phyloP scores from a whole-genome alignment of 352 stramenopile species.

The Saprolegnia diclina region DNA sequence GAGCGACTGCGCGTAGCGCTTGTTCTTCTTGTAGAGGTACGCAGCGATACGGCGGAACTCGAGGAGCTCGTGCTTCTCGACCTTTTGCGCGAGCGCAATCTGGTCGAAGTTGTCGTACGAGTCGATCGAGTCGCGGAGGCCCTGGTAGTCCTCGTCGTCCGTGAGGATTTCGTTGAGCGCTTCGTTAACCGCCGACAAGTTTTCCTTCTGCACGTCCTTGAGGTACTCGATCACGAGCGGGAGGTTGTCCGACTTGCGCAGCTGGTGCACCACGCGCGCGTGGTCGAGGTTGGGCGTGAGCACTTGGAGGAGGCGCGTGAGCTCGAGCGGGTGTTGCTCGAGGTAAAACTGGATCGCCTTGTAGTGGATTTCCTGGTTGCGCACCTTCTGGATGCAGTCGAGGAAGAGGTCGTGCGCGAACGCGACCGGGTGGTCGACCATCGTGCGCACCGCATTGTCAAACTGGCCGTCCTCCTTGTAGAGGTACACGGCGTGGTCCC shows the following conservation, averaged over 20 bases:
- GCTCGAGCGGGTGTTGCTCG: conserved; percentile 94
- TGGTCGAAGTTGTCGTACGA: conserved; percentile 99
- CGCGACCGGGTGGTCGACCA: conserved; percentile 97
- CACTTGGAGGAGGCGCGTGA: conserved; percentile 96
- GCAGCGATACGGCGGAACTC: conserved; percentile 99
- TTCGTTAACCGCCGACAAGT: conserved; percentile 98
- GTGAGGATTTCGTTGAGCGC: conserved; percentile 95
- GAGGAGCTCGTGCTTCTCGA: conserved; percentile 98
- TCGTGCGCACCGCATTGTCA: conserved; percentile 98
- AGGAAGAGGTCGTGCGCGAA: conserved; percentile 99
- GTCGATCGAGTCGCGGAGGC: conserved; percentile 96
- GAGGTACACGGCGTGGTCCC: conserved; percentile 97
- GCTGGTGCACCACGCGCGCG: conserved; percentile 96
- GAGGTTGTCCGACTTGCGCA: conserved; percentile 96
- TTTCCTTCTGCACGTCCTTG: conserved; percentile 98
- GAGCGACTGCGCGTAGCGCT: conserved; percentile 97
- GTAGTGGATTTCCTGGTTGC: conserved; percentile 99
- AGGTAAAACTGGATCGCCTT: conserved; percentile 99
- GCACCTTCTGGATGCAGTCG: conserved; percentile 98
- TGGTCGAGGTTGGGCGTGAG: conserved; percentile 98
- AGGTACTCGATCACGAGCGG: conserved; percentile 97
- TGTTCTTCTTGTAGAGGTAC: conserved; percentile 99
- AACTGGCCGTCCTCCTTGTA: conserved; percentile 99
- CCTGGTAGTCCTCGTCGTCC: conserved; percentile 98
- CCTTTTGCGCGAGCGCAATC: conserved; percentile 96